Conservation (phyloP, 2,329 filamentous ascomycete genomes). For the Fusarium pininemorale region DNA sequence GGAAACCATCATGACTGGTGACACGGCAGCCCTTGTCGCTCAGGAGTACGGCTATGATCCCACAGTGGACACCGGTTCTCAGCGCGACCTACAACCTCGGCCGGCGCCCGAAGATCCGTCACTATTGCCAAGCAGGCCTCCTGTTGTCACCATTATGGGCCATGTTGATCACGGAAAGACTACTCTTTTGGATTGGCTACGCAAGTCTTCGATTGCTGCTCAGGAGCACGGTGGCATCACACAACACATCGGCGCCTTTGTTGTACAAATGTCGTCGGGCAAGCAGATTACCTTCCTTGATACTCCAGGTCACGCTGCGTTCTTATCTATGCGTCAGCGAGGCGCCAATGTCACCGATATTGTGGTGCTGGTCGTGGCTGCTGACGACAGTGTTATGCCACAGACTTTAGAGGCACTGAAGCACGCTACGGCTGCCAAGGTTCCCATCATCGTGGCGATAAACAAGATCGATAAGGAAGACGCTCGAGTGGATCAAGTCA, state of each 20-base stretch:
- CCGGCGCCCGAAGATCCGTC: conserved; percentile 75
- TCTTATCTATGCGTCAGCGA: conserved; percentile 93
- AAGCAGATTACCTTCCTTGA: conserved; percentile 96
- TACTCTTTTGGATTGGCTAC: conserved; percentile 90
- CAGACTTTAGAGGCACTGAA: conserved; percentile 97
- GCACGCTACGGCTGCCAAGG: conserved; percentile 85
- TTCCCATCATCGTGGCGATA: conserved; percentile 96
- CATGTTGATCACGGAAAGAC: conserved; percentile 99
- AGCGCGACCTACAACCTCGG: conserved; percentile 75
- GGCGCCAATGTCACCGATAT: conserved; percentile 98
- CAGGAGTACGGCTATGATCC: conserved; percentile 94
- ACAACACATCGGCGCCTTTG: conserved; percentile 98
- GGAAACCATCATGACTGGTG: conserved; percentile 88
- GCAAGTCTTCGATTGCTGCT: conserved; percentile 90
- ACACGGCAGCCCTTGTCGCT: conserved; percentile 89
- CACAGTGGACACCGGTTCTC: conserved; percentile 72
- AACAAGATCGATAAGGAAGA: conserved; percentile 96
- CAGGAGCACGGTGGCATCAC: conserved; percentile 97
- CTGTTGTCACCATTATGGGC: conserved; percentile 98
- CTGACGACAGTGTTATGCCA: conserved; percentile 96
- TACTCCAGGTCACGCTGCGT: conserved; percentile 95
- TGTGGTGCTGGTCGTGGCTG: conserved; percentile 92
- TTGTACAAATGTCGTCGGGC: conserved; percentile 84
- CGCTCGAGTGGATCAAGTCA: conserved; percentile 82
- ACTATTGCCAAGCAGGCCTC: conserved; percentile 77